phyloP scores from a whole-genome alignment of 352 stramenopile genomes.

The Globisporangium viniferum region DNA sequence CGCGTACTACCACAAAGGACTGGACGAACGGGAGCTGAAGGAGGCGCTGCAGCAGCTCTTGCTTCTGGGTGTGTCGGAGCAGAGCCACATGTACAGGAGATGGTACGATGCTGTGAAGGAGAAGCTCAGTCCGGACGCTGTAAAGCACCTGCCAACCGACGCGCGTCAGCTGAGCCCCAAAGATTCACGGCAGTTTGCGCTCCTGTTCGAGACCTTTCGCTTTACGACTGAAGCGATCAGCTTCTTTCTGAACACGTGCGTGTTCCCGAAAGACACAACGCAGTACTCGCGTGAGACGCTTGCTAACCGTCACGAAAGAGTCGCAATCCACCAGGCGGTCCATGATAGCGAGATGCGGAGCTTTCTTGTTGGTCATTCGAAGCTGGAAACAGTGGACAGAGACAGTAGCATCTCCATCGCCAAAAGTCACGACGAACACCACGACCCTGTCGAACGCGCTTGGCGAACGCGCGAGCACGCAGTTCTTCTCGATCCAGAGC shows the following conservation, averaged over 20 bases:
- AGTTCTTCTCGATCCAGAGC: constrained; percentile 41
- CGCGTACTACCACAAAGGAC: constrained; percentile 80
- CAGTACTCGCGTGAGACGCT: constrained; percentile 26
- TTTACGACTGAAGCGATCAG: constrained; percentile 77
- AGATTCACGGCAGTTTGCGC: constrained; percentile 60
- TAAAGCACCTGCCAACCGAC: constrained; percentile 34
- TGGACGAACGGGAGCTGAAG: constrained; percentile 48
- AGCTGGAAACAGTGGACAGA: constrained; percentile 34
- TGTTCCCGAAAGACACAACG: constrained; percentile 82
- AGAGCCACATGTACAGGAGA: constrained; percentile 54
- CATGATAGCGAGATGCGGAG: constrained; percentile 16
- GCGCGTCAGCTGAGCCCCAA: constrained; percentile 73
- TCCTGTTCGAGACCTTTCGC: constrained; percentile 46
- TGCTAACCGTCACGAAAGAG: constrained; percentile 21
- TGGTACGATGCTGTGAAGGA: constrained; percentile 57
- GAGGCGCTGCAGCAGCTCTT: constrained; percentile 57
- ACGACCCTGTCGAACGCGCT: constrained; percentile 11
- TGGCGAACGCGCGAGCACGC: constrained; percentile 32
- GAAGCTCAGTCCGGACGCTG: constrained; percentile 15
- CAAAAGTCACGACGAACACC: constrained; percentile 7
- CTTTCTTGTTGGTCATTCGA: constrained; percentile 21
- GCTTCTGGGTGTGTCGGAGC: constrained; percentile 56
- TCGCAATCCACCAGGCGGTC: constrained; percentile 18
- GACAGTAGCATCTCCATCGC: neutral
- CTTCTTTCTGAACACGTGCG: constrained; percentile 78